These are phyloP conservation scores for Hsuehochloa calcarea DNA, from an alignment of 176 grass and related monocot species.

Conservation along the genomic window DNA sequence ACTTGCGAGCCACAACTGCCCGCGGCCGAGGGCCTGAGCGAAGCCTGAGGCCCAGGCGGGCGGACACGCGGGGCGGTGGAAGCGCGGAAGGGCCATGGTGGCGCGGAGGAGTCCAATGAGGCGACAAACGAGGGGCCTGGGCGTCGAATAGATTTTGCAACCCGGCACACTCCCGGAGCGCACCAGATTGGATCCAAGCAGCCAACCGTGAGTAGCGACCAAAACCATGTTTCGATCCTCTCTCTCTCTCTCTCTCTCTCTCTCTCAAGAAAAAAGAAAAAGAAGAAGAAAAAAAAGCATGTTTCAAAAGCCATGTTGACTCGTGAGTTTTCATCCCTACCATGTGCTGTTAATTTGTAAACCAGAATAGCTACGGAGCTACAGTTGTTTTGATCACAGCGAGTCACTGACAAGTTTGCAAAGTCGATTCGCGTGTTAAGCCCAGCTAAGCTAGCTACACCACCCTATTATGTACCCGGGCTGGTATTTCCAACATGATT, in stretches of 20 bases:
- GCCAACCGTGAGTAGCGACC: too few relatives aligned
- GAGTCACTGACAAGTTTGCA: background rate
- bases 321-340: too few relatives aligned
- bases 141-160: too few relatives aligned
- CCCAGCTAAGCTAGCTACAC: background rate
- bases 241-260: too few relatives aligned
- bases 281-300: too few relatives aligned
- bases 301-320: background rate
- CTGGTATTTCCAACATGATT: background rate
- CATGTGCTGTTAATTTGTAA: background rate
- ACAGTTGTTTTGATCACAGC: background rate
- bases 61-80: background rate
- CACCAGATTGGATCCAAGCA: too few relatives aligned
- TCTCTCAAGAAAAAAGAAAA: too few relatives aligned
- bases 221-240: too few relatives aligned
- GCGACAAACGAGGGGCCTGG: background rate
- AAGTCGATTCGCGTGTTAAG: background rate
- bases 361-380: background rate
- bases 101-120: background rate
- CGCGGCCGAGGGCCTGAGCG: background rate
- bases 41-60: background rate
- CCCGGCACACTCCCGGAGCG: too few relatives aligned
- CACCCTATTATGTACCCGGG: background rate
- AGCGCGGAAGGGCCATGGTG: background rate
- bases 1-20: too few relatives aligned